A percentile compares a stretch with the other conserved stretches of the same genome.
Conservation (phyloP, 257 asterid genomes). For the Solanum megistacrolobum region DNA sequence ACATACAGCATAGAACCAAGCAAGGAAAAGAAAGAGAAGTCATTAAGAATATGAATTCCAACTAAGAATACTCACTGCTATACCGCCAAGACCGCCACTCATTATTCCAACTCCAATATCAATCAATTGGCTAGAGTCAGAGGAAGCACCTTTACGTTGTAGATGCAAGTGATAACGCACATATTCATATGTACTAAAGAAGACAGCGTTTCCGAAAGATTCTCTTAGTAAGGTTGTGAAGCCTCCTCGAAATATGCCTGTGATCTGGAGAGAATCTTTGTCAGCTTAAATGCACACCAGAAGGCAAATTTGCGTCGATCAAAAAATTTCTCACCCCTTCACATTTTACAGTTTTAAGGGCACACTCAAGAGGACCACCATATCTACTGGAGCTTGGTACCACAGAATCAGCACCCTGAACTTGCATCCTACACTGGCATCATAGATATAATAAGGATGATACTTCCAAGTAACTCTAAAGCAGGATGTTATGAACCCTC, state of each 20-base stretch:
- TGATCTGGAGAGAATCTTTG: conserved; percentile 39
- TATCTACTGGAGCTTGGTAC: conserved; percentile 46
- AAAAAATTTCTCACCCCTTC: conserved; percentile 69
- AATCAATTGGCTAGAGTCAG: conserved; percentile 35
- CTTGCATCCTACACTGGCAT: conserved; percentile 99
- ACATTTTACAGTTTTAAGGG: conserved; percentile 54
- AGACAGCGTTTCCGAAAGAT: conserved; percentile 73
- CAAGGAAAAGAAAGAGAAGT: neutral
- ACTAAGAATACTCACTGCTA: conserved; percentile 44
- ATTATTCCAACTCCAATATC: conserved; percentile 79
- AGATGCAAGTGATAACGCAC: conserved; percentile 70
- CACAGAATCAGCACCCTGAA: conserved; percentile 68
- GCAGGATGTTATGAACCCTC: neutral
- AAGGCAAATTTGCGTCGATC: conserved; percentile 3
- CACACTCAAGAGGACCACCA: conserved; percentile 80
- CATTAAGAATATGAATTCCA: neutral
- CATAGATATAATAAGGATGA: conserved; percentile 8
- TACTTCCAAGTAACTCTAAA: neutral
- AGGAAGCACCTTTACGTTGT: conserved; percentile 39
- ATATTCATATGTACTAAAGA: conserved; percentile 78
- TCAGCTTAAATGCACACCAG: conserved; percentile 28
- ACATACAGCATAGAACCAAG: neutral
- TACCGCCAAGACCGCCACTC: conserved; percentile 92
- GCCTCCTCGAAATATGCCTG: conserved; percentile 91
- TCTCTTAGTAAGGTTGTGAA: conserved; percentile 69